Evolutionary conservation across 495 filamentous ascomycete species (phyloP), one percentile per base, ranked within the genome.

Genomic region (Pyrenula massariospora): DNA sequence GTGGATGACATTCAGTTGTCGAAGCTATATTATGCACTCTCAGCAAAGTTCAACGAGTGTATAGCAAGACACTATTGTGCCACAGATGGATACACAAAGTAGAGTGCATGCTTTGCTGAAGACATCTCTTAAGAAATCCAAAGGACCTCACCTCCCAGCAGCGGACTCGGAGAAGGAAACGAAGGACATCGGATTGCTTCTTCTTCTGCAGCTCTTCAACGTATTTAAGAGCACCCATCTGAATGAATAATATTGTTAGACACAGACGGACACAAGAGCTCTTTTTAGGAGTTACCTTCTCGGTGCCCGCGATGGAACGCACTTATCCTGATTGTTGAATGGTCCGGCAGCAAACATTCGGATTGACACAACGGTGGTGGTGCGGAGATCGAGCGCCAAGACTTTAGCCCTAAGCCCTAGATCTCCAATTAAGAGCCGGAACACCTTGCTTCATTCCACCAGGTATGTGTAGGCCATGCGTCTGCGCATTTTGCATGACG

Each of bases 1-100:
- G 84, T 98, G 93, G 81, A 97, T 91, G 77, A 93, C 91, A 78
- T 96, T 91, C 76, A 96, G 78, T 82, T 96, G 91, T 78, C 91
- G 91, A 72, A 94, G 89, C 91, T 96, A 91, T 89, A 90, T 91
- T 91, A 84, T 91, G 86, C 88, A 95, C 90, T 95, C 89, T 96
- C 89, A 96, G 91, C 90, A 86, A 85, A 83, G 89, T 93, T 95
- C 91, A 96, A 92, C 88, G 89, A 95, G 89, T 93, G 87, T 89
- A 91, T 89, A 95, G 87, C 91, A 93, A 83, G 74, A 78, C 76
- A 81, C 73, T 22, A 70, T 53, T 59, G 68, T 61, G 49, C 64
- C 63, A 58, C 50, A 53, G 31, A 22, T 54, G 31, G 52, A 56
- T 58, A 58, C 59, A 63, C 63, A 22, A 54, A 36, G n/a, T 1